Base-by-base conservation (phyloP, 139 green algal genomes). In the Chlamydomonas urium region DNA sequence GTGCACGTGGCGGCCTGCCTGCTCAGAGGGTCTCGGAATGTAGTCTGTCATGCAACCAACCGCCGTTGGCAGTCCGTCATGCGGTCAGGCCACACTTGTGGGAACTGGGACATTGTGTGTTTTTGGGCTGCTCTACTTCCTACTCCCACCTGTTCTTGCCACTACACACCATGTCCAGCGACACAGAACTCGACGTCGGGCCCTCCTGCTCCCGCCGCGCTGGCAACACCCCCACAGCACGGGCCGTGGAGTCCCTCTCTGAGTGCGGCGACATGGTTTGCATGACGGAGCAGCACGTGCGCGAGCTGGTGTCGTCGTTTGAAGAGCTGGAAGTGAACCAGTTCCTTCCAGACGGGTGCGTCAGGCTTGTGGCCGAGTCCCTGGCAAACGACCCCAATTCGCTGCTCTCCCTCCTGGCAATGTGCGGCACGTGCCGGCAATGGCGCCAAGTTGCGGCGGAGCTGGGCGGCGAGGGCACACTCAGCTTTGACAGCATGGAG, bases 401-500 rank as follows among this genome's bases (percentile, higher is more conserved):
- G 0, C 36, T 83, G 4, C 59, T 89, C 0, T 50, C 76, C 34
- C 65, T 89, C 31, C 70, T 85, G 0, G 50, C 71, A 2, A 73
- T 89, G 71, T 79, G 74, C 28, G 75, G 75, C 2, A 76, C 84
- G 0, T 89, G 83, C 71, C 58, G 66, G 26, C 78, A 83, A 23
- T 89, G 80, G 80, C 61, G 83, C 8, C 47, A 19, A 24, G 61
- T 81, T 1, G 79, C 47, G 0, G 50, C 63, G 24, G 78, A 85
- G 76, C 56, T 85, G n/a, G n/a, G n/a, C n/a, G n/a, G n/a, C 17
- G 72, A 78, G 23, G 50, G 62, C 10, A 50, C 70, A 34, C 35
- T 88, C 6, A 60, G 72, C 1, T 83, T 88, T 48, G 82, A 88
- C 63, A 70, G 78, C 10, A 65, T 82, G 26, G 81, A 86, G 70